Base-by-base conservation (phyloP, 2,329 filamentous ascomycete genomes). In the Phyllosticta citrichinensis region DNA sequence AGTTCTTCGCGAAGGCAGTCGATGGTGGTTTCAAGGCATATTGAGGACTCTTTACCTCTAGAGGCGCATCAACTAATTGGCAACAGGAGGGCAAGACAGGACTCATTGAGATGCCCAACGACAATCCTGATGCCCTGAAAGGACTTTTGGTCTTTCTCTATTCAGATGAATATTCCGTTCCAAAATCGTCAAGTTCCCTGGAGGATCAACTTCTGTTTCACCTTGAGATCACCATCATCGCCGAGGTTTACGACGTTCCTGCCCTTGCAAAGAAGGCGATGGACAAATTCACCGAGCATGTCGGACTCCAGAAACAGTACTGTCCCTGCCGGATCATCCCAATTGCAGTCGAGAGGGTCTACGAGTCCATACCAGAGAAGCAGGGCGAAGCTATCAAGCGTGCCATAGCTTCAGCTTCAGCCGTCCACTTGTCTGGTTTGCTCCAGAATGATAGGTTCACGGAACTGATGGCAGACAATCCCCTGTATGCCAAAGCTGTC, bases 101-200 rank as follows among this genome's bases (percentile, higher is more conserved):
- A n/a, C 17, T 56, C 62, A 86, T 96, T 63, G 77, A 87, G 62
- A 85, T 96, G 25, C 70, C 79, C 1, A 76, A 81, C 65, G 87
- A 90, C 66, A 81, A 89, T 66, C 74, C 89, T 53, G 86, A 89
- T 65, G 86, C 89, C 24, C 85, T 90, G 61, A 86, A 87, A 63
- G 90, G 86, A 72, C 89, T 92, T 66, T 82, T 94, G 66, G 88
- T 94, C 73, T 95, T 84, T 72, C 83, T 93, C 56, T 95, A 95
- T 76, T 92, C 88, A 0, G 83, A 83, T 71, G 88, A 94, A 75
- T 94, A 97, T 80, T 27, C 52, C 52, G 12, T 17, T 17, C 35
- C 35, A 5, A n/a, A 6, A 3, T 6, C 2, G 5, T 6, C 14
- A 3, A 47, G 6, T 17, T 11, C 14, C 12, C 17, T n/a, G 25